Evolutionary conservation across 208 protist genomes (phyloP), one percentile per base, ranked within the genome.

Genomic region (Spironucleus salmonicida): DNA sequence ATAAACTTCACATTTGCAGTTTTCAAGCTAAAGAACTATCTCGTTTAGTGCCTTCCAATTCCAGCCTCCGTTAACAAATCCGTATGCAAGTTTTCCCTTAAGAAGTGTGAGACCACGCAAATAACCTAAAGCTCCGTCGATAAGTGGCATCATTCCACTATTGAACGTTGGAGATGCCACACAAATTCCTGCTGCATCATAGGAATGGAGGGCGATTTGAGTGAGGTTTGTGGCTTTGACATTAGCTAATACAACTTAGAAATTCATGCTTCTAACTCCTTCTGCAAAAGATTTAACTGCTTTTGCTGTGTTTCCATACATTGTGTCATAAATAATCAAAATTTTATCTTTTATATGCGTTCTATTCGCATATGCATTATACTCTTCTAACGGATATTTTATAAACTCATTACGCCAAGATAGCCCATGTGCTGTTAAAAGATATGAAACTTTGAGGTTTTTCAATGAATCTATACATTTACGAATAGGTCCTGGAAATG

Each of bases 361-460:
- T 11, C 4, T 19, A 2, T 11, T 23, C 4, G 64, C n/a, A n/a
- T 15, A 71, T 32, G 11, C 9, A 4, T 40, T 15, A 71, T 71
- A 71, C 34, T 71, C 64, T 23, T 2, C 40, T 9, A 71, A 42
- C n/a, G n/a, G n/a, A n/a, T n/a, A n/a, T n/a, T n/a, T n/a, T n/a
- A n/a, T n/a, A n/a, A n/a, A n/a, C 4, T 11, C 64, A 15, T 35
- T 35, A 4, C 64, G 7, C 64, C 64, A 71, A n/a, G 11, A 32
- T 30, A 71, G 32, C 4, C 64, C 64, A 45, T 71, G 64, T 15
- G 64, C 64, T 23, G 64, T 49, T n/a, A 71, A 38, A 38, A 71
- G 13, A 35, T 45, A 71, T 4, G 13, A 9, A 38, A 71, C 9
- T n/a, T 71, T 38, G 64, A 71, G 11, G 2, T 35, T 71, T 19